Base-by-base conservation (phyloP, 2,329 filamentous ascomycete genomes). In the Magnaporthales sp. region DNA sequence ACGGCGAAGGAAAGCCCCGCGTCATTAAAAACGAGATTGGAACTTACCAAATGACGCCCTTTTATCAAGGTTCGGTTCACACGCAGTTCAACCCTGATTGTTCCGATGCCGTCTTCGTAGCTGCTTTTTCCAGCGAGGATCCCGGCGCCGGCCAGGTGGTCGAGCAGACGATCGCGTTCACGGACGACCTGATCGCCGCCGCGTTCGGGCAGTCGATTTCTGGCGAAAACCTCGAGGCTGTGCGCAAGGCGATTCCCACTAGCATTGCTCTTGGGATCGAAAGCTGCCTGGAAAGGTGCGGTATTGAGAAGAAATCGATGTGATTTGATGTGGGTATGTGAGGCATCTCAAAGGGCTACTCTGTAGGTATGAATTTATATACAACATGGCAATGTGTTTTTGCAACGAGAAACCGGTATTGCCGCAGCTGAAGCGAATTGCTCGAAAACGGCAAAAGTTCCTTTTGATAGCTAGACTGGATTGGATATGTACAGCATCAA, bases 11-110 rank as follows among this genome's bases (percentile, higher is more conserved):
- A 67, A 76, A 73, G 27, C 79, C 76, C 26, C 76, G 81, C 66
- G 69, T 70, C 64, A 68, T 80, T 67, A 66, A 66, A 64, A 77
- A 76, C 70, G 74, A 70, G 32, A 73, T 86, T 54, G 71, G 70
- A 11, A 73, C 76, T 68, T 78, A 79, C 73, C 79, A 82, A 74
- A 81, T 84, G 75, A 83, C 81, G 2, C 79, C 82, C 63, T 86
- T 86, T 75, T 83, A 81, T 70, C 80, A 81, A 72, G 85, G 84
- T 29, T 78, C 80, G 6, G 72, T 86, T 26, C 85, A 87, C 75
- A 82, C 80, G 8, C 82, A 86, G 72, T 84, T 80, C 74, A 87
- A 87, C 76, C 83, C 84, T 1, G 76, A 80, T 69, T 86, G 84
- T 74, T 76, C 79, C 60, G 74, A 79, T 46, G 81, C 80, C 66